Percentiles rank a stretch among this genome's conserved stretches.
Conservation (phyloP, 192 early-diverging fungal species). For the Podila horticola region DNA sequence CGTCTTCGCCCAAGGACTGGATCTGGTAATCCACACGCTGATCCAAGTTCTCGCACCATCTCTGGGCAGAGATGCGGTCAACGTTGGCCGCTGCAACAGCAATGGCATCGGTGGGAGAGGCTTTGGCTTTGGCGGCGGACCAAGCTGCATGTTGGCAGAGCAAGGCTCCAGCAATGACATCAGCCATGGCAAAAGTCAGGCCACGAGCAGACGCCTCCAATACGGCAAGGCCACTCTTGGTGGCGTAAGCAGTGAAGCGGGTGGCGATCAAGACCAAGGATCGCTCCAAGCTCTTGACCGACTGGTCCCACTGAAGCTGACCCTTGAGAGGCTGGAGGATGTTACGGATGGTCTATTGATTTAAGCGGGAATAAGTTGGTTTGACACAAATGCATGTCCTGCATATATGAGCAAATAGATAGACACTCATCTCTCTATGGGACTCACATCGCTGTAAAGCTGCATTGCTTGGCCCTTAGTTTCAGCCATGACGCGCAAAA, state of each 20-base stretch:
- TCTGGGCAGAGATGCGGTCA: slow-evolving; percentile 37
- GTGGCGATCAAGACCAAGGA: slow-evolving; percentile 42
- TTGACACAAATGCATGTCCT: background rate
- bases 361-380: background rate
- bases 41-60: slow-evolving; percentile 46
- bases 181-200: slow-evolving; percentile 60
- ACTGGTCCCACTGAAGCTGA: slow-evolving; percentile 15
- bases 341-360: slow-evolving; percentile 26
- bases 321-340: slow-evolving; percentile 40
- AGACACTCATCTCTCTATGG: too few relatives aligned
- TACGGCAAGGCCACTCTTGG: slow-evolving; percentile 22
- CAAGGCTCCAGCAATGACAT: slow-evolving; percentile 56
- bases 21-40: slow-evolving; percentile 43
- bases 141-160: slow-evolving; percentile 63
- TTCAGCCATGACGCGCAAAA: slow-evolving; percentile 62
- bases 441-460: slow-evolving; percentile 55
- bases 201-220: slow-evolving; percentile 59
- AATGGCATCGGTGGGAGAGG: slow-evolving; percentile 2
- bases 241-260: slow-evolving; percentile 42
- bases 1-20: slow-evolving; percentile 28
- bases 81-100: slow-evolving; percentile 20
- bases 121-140: slow-evolving; percentile 39
- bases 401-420: too few relatives aligned
- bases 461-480: slow-evolving; percentile 56
- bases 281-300: slow-evolving; percentile 19